A percentile compares a stretch with the other conserved stretches of the same genome.
Evolutionary conservation across 345 rosid species (phyloP).

Genomic region (Psidium friedrichsthalianum): DNA sequence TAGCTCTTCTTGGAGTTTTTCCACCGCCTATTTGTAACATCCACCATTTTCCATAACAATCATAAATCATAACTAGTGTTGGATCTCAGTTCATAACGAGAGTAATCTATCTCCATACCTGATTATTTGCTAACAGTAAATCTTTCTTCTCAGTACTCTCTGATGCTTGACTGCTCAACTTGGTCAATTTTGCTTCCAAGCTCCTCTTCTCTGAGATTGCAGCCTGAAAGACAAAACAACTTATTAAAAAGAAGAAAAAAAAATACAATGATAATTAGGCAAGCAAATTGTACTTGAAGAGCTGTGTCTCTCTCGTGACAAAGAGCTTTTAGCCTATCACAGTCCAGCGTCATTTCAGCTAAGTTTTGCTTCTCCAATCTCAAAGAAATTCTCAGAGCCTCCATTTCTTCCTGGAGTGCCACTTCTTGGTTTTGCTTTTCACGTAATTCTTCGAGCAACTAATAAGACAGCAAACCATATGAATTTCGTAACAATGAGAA

Average conservation of each 20-base stretch:
- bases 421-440: constrained; percentile 53
- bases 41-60: constrained; percentile 4
- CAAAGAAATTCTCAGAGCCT: constrained; percentile 41
- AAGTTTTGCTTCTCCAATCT: constrained; percentile 52
- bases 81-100: neutral
- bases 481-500: neutral
- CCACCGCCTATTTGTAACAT: constrained; percentile 24
- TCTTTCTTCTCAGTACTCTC: constrained; percentile 35
- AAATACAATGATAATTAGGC: neutral
- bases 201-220: constrained; percentile 47
- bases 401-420: constrained; percentile 60
- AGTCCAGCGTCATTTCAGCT: constrained; percentile 36
- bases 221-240: constrained; percentile 27
- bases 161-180: constrained; percentile 27
- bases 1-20: constrained; percentile 58
- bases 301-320: constrained; percentile 60
- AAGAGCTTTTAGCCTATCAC: constrained; percentile 40
- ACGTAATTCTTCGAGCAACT: constrained; percentile 65
- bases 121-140: constrained; percentile 26
- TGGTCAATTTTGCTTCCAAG: constrained; percentile 45
- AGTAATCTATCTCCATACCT: constrained; percentile 24
- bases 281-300: constrained; percentile 35
- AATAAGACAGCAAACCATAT: constrained; percentile 7
- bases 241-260: neutral
- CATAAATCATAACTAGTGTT: neutral